Evolutionary conservation across 2,329 filamentous ascomycete species (phyloP).

Genomic region (Scolecobasidium constrictum): DNA sequence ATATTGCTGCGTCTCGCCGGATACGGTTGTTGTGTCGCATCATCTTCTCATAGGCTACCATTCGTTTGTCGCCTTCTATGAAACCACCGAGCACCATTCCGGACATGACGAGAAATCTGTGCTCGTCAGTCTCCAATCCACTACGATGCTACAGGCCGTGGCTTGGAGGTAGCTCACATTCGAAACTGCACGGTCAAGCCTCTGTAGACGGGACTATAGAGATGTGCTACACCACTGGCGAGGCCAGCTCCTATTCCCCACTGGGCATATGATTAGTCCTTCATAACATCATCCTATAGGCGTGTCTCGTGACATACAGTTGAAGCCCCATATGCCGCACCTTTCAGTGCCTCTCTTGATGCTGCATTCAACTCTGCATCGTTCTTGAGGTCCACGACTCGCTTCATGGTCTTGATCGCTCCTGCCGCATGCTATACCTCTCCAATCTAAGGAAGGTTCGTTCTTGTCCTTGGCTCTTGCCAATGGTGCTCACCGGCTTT

Average conservation of each 20-base stretch:
- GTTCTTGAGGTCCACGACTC: conserved; percentile 30
- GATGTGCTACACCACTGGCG: conserved; percentile 51
- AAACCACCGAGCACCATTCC: conserved; percentile 71
- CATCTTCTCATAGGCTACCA: conserved; percentile 55
- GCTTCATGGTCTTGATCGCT: conserved; percentile 32
- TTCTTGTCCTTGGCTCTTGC: too few relatives aligned
- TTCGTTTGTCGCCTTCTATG: conserved; percentile 60
- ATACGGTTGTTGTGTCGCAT: conserved; percentile 41
- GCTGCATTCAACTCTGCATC: conserved; percentile 58
- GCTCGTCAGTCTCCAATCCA: not conserved
- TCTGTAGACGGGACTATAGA: conserved; percentile 60
- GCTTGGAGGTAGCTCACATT: conserved; percentile 45
- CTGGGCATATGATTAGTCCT: too few relatives aligned
- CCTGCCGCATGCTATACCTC: conserved; percentile 40
- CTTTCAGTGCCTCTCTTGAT: conserved; percentile 59
- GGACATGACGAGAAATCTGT: conserved; percentile 73
- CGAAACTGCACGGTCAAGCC: conserved; percentile 66
- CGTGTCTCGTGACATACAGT: too few relatives aligned
- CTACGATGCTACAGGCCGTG: not conserved
- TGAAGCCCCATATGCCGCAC: conserved; percentile 54
- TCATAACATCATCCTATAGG: too few relatives aligned
- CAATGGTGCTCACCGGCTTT: too few relatives aligned
- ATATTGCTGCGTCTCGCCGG: conserved; percentile 54
- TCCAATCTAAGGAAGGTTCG: too few relatives aligned
- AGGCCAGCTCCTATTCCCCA: conserved; percentile 59